Evolutionary conservation across 805 yeast species (phyloP), one percentile per base, ranked within the genome.

Genomic region (Lachancea fermentati): DNA sequence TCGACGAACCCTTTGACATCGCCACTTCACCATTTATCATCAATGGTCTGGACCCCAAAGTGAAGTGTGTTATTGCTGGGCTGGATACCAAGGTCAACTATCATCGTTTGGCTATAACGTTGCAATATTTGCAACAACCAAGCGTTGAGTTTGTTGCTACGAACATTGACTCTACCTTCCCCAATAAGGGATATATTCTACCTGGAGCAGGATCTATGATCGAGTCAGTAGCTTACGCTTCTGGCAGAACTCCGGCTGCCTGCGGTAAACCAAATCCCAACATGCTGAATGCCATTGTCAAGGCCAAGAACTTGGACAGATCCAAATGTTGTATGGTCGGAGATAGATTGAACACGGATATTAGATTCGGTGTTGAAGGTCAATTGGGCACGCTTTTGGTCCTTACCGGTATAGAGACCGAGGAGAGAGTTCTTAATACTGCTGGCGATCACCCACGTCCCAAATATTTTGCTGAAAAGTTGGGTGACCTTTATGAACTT

Each of bases 191-290:
- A 1, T 70, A 76, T 51, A 74, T 85, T 36, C 72, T 93, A 36
- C 95, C 96, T 14, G 98, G 98, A 22, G 97, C 98, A 1, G 98
- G 98, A 1, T 81, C 96, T 1, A 76, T 87, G 48, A 80, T 91
- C 32, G 85, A 86, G 50, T 73, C 88, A 0, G 79, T 86, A 13
- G 76, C 85, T 2, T 78, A 66, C 49, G 81, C 91, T 9, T 66
- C 85, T 16, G 89, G 86, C n/a, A 75, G 96, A 49, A 67, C 75
- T 46, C 97, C 98, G 1, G 79, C 80, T 40, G 83, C 91, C 2
- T 84, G 97, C 54, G 98, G 98, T 40, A 93, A 93, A 59, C 98
- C 98, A 16, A 79, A 81, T 42, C 78, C 75, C 49, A 80, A 81
- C 41, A 89, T 93, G 96, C 75, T 93, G 81, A 85, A 86, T 56